Percentiles rank a stretch among this genome's conserved stretches.
These are phyloP conservation scores for Hypsizygus marmoreus DNA, from an alignment of 768 basidiomycete species.

Conservation along the genomic window DNA sequence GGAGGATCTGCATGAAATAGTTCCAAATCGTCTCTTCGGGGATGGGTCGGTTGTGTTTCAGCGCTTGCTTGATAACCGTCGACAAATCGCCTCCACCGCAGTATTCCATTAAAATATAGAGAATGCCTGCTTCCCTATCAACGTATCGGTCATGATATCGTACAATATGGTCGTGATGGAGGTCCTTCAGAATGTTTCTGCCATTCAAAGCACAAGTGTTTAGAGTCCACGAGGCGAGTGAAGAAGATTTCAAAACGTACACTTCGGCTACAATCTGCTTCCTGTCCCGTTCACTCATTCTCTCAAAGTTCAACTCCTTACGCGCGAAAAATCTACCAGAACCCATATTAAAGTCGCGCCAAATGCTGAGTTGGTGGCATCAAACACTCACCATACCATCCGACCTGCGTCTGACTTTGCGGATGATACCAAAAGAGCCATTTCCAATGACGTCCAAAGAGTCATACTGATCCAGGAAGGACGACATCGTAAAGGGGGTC, in stretches of 20 bases:
- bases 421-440: constrained; percentile 96
- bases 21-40: constrained; percentile 95
- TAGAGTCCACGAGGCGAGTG: neutral
- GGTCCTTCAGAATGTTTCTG: constrained; percentile 95
- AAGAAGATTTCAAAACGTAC: constrained; percentile 61
- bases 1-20: constrained; percentile 91
- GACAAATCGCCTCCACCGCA: constrained; percentile 97
- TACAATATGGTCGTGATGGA: constrained; percentile 95
- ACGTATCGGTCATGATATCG: constrained; percentile 92
- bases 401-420: constrained; percentile 84
- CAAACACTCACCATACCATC: constrained; percentile 72
- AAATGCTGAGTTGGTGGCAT: constrained; percentile 7
- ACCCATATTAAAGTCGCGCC: neutral
- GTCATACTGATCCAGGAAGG: constrained; percentile 81
- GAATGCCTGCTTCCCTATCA: constrained; percentile 84
- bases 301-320: constrained; percentile 96
- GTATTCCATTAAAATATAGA: constrained; percentile 99
- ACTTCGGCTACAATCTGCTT: constrained; percentile 98
- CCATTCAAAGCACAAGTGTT: neutral
- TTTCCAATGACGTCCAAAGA: constrained; percentile 92
- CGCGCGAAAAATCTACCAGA: constrained; percentile 75
- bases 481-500: too few species aligned
- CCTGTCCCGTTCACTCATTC: constrained; percentile 93
- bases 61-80: constrained; percentile 77
- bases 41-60: constrained; percentile 68